phyloP scores from a whole-genome alignment of 331 rosid genomes.

The Pyracantha coccinea region DNA sequence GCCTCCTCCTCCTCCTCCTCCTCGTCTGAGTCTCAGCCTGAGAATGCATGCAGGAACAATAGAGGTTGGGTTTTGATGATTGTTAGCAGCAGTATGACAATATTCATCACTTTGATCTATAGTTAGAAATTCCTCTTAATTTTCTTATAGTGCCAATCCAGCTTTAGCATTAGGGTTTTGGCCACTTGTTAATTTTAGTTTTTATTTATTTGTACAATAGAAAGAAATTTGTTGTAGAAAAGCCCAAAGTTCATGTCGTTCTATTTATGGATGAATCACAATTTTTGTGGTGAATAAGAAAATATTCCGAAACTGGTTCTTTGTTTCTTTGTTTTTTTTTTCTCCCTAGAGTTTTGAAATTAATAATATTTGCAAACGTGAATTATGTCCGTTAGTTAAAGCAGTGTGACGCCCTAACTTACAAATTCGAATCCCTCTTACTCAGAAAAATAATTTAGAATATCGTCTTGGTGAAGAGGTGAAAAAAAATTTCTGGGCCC shows the following conservation, averaged over 20 bases:
- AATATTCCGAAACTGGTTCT: neutral
- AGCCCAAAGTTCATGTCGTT: neutral
- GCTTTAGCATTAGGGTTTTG: neutral
- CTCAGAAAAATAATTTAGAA: neutral
- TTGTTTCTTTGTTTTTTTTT: too few species aligned
- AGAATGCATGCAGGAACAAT: constrained; percentile 27
- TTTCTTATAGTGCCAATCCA: constrained; percentile 14
- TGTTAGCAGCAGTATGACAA: constrained; percentile 51
- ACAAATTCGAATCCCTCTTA: neutral
- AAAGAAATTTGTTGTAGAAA: neutral
- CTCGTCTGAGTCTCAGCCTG: constrained; percentile 12
- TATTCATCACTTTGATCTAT: constrained; percentile 45
- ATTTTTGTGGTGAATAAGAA: neutral
- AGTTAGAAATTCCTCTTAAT: constrained; percentile 24
- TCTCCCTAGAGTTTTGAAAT: neutral
- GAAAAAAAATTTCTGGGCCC: too few species aligned
- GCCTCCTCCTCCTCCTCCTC: neutral
- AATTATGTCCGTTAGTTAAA: too few species aligned
- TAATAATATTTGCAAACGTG: too few species aligned
- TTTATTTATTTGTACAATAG: neutral
- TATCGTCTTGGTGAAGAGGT: too few species aligned
- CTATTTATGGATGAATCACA: neutral
- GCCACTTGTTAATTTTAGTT: neutral
- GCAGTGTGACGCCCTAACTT: neutral
- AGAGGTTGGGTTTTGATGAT: constrained; percentile 64